Conservation (phyloP, 495 filamentous ascomycete species). For the Aspergillus ellipticus region DNA sequence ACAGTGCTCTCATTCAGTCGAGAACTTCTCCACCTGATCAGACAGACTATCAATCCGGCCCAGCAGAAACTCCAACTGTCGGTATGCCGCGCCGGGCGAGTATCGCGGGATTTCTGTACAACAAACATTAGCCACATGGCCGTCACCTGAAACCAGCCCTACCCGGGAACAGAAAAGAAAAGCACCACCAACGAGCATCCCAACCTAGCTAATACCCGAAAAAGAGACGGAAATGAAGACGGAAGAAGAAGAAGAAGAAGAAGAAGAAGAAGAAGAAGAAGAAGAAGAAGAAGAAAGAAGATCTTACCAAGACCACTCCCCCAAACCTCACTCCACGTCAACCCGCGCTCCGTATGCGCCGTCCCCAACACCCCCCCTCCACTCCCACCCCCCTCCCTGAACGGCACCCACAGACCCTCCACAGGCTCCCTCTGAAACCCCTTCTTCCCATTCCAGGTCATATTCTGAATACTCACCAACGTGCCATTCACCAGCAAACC, state of each 20-base stretch:
- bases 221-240: not conserved
- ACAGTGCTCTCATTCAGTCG: not conserved
- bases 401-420: conserved; percentile 62
- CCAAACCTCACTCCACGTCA: conserved; percentile 69
- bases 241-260: not conserved
- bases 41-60: conserved; percentile 51
- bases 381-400: conserved; percentile 32
- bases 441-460: conserved; percentile 73
- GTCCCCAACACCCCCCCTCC: conserved; percentile 63
- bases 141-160: too few relatives aligned
- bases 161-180: too few relatives aligned
- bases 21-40: not conserved
- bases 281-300: conserved; percentile 4
- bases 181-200: too few relatives aligned
- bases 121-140: not conserved
- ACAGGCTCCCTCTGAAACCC: conserved; percentile 60
- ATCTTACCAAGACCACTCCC: conserved; percentile 58
- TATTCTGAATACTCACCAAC: conserved; percentile 72
- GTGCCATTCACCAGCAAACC: conserved; percentile 63
- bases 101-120: conserved; percentile 52
- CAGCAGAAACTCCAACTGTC: conserved; percentile 65
- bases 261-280: not conserved
- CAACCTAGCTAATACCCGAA: too few relatives aligned
- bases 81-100: conserved; percentile 58
- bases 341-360: conserved; percentile 60